Conservation (phyloP, 108 stramenopile species). For the Nitzschia sp. region DNA sequence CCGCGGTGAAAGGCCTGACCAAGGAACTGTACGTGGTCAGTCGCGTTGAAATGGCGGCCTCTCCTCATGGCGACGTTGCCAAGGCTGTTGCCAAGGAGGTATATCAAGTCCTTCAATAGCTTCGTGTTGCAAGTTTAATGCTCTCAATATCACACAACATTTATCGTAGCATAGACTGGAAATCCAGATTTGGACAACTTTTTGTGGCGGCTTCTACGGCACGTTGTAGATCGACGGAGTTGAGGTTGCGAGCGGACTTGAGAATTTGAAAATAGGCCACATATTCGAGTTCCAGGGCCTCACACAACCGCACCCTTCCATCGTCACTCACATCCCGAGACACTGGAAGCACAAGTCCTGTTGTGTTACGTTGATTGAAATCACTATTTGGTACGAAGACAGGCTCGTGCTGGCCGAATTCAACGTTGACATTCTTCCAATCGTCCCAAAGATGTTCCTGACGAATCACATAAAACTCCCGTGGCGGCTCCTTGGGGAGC, state of each 20-base stretch:
- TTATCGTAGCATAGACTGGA: slow-evolving; percentile 1
- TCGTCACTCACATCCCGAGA: slow-evolving; percentile 34
- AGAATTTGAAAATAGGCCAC: slow-evolving; percentile 46
- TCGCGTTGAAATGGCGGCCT: slow-evolving; percentile 63
- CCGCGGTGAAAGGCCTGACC: slow-evolving; percentile 55
- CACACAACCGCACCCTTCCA: slow-evolving; percentile 37
- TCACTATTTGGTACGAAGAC: not conserved
- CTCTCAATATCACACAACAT: not conserved
- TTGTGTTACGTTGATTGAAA: slow-evolving; percentile 19
- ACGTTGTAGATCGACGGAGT: slow-evolving; percentile 29
- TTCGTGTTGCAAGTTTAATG: not conserved
- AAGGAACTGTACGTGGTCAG: slow-evolving; percentile 54
- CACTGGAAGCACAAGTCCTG: slow-evolving; percentile 34
- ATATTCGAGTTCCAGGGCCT: slow-evolving; percentile 48
- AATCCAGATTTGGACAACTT: slow-evolving; percentile 33
- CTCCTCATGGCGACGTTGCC: slow-evolving; percentile 59
- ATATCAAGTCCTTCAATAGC: slow-evolving; percentile 37
- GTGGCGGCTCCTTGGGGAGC: slow-evolving; percentile 11
- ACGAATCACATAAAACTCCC: slow-evolving; percentile 36
- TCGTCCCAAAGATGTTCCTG: slow-evolving; percentile 58
- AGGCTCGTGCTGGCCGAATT: slow-evolving; percentile 28
- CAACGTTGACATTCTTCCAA: slow-evolving; percentile 47
- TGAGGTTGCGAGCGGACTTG: slow-evolving; percentile 40
- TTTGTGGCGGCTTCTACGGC: slow-evolving; percentile 6
- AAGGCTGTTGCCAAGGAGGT: slow-evolving; percentile 70